phyloP scores from a whole-genome alignment of 768 basidiomycete genomes.

The Leccinum aurantiacum region DNA sequence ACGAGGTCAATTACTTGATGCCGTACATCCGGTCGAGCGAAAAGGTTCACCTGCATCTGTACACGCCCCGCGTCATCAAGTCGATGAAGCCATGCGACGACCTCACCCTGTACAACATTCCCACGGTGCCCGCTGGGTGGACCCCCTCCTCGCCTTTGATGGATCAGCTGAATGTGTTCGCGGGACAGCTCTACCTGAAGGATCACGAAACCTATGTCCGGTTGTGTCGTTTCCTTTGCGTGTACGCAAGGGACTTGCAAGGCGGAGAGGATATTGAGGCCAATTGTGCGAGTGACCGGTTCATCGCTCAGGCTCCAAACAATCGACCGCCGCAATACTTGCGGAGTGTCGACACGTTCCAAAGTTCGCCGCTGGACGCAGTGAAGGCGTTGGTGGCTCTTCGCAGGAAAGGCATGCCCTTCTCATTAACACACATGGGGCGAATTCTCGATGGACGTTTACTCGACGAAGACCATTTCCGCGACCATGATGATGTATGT shows the following conservation, averaged over 20 bases:
- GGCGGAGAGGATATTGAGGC: background rate
- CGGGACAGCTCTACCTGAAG: background rate
- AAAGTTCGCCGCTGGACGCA: constrained; percentile 35
- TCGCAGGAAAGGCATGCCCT: constrained; percentile 42
- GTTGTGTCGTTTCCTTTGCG: background rate
- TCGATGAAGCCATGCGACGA: background rate
- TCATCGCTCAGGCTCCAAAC: background rate
- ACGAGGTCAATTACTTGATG: constrained; percentile 39
- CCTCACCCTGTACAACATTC: background rate
- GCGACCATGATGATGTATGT: background rate
- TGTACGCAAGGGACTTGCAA: background rate
- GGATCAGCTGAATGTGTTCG: background rate
- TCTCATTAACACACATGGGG: constrained; percentile 42
- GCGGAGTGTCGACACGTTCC: constrained; percentile 27
- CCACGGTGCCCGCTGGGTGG: background rate
- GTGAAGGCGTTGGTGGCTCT: constrained; percentile 21
- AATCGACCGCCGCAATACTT: background rate
- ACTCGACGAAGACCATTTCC: constrained; percentile 18
- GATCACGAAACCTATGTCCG: constrained; percentile 23
- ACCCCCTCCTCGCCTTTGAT: background rate
- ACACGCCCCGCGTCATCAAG: background rate
- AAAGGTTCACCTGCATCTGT: background rate
- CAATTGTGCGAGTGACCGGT: constrained; percentile 13
- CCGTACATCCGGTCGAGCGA: constrained; percentile 32
- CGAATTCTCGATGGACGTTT: constrained; percentile 34